phyloP scores from a whole-genome alignment of 495 filamentous ascomycete species.

The Hypoxylon lenormandii region DNA sequence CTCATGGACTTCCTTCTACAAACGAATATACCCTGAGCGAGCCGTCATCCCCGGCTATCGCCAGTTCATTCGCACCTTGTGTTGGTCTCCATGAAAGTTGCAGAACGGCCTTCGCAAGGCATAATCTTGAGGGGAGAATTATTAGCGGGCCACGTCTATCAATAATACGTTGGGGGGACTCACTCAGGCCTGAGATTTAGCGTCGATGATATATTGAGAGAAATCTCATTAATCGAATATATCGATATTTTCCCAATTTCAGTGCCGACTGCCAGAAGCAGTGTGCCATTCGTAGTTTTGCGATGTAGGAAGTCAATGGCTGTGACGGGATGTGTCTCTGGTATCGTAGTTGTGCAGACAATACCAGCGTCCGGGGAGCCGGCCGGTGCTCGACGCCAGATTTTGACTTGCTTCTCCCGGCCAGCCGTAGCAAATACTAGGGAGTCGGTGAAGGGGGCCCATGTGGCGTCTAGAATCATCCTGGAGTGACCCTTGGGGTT shows the following conservation, averaged over 20 bases:
- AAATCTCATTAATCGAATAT: constrained; percentile 55
- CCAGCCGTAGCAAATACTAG: constrained; percentile 84
- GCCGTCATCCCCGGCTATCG: constrained; percentile 84
- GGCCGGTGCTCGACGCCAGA: constrained; percentile 69
- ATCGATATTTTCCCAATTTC: constrained; percentile 68
- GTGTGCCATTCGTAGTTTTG: constrained; percentile 50
- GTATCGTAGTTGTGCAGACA: constrained; percentile 65
- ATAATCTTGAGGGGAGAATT: constrained; percentile 50
- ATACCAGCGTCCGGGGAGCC: constrained; percentile 46
- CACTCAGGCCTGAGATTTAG: constrained; percentile 60
- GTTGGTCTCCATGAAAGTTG: constrained; percentile 81
- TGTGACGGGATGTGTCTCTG: constrained; percentile 73
- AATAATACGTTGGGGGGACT: constrained; percentile 29
- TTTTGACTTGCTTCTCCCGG: constrained; percentile 83
- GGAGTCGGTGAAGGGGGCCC: constrained; percentile 68
- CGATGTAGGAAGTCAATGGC: constrained; percentile 75
- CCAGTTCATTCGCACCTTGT: constrained; percentile 65
- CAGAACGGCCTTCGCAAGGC: constrained; percentile 78
- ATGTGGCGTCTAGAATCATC: constrained; percentile 88
- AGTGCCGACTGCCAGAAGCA: constrained; percentile 75
- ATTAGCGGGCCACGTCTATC: constrained; percentile 8
- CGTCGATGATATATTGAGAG: constrained; percentile 59
- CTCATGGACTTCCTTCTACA: constrained; percentile 40
- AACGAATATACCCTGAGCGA: constrained; percentile 79
- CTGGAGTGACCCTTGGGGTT: constrained; percentile 87